Evolutionary conservation across 2,329 filamentous ascomycete genomes (phyloP), one percentile per base, ranked within the genome.

Genomic region (Ciborinia camelliae): DNA sequence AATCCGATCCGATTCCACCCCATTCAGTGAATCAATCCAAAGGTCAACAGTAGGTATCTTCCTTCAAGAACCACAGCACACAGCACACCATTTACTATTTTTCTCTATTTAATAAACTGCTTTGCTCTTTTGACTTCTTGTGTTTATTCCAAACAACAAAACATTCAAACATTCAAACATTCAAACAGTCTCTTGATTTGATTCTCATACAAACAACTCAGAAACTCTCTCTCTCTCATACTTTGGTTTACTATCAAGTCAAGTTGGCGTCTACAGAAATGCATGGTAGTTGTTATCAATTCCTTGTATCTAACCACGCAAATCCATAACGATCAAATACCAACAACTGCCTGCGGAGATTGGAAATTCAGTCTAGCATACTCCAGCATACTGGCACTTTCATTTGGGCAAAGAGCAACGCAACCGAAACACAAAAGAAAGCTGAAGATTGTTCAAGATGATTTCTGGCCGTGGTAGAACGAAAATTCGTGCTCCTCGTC

Each of bases 401-500:
- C 8, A 14, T 45, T 14, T 1, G 0, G 30, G 35, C n/a, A n/a
- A n/a, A n/a, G n/a, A n/a, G n/a, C n/a, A n/a, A n/a, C n/a, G 50
- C 8, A n/a, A 52, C 12, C 23, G 18, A 32, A 23, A 43, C 3
- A 1, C 4, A 8, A 41, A 9, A 28, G 23, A 35, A 55, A 48
- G 8, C n/a, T 23, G 41, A 57, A 48, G 10, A 30, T n/a, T 28
- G 23, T 30, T 15, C 48, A 63, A 68, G 32, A 82, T 82, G 81
- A 81, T 82, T 70, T 81, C 81, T 8, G 81, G 81, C 67, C 77
- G 81, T 71, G 81, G 81, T 64, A 78, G 79, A 73, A 80, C 82
- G 52, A 90, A 87, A 74, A 90, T 91, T 67, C 80, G 87, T 62
- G 84, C 88, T 64, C 89, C 89, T 43, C 80, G 86, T 74, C 81